Base-by-base conservation (phyloP, 306 rosid species). In the Delonix regia region DNA sequence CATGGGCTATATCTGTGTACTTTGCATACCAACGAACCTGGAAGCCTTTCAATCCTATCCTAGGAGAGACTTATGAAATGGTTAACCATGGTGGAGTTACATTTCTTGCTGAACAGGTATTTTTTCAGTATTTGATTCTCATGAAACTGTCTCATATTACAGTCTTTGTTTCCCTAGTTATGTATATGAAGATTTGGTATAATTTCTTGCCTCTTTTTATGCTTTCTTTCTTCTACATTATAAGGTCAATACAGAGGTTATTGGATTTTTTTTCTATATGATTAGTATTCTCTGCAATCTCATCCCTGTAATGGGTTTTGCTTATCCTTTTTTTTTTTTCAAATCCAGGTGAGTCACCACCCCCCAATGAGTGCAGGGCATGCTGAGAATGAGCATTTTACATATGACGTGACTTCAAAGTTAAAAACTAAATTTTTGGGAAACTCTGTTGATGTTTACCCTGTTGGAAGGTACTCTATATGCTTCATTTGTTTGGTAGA, bases 11-110 rank as follows among this genome's bases (percentile, higher is more conserved):
- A 80, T 91, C 96, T 15, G 92, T 89, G 57, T 91, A 91, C 82
- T 91, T 85, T 71, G 91, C 91, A 0, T 86, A 72, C 81, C 96
- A 91, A 82, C 76, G 96, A 73, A 91, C 93, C 34, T 91, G 96
- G 96, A 91, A 91, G 86, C 96, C 93, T 51, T 91, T 91, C 76
- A 91, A 91, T 83, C 96, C 96, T 36, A 91, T 91, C 41, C 91
- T 91, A 27, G 96, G 96, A 64, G 96, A 91, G 81, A 91, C 96
- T 71, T 91, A 87, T 79, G 96, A 91, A 83, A 41, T 91, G 90
- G 84, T 21, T 45, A 87, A 89, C 81, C 90, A 91, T 51, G 80
- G 78, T 25, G 93, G 91, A 33, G 3, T 91, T 68, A 69, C 91
- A 83, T 91, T 91, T 76, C 64, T 91, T 41, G 55, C 96, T 39